These are phyloP conservation scores for Hemileia vastatrix DNA, from an alignment of 1,284 basidiomycete species.

Conservation along the genomic window DNA sequence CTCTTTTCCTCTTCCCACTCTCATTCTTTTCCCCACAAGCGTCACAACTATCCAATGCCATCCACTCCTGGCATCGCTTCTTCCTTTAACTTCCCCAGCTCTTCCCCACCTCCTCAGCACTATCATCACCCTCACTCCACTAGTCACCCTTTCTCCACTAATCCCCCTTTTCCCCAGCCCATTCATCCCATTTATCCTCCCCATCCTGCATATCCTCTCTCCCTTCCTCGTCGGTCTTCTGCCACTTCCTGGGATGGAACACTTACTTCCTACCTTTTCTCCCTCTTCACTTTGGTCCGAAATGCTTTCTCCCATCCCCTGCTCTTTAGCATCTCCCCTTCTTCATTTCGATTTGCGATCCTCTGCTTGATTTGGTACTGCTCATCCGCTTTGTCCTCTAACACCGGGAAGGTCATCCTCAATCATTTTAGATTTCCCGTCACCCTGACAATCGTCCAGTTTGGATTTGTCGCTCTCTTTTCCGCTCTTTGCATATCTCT, in stretches of 20 bases:
- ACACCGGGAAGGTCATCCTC: constrained; percentile 79
- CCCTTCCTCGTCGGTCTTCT: no score
- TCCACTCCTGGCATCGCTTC: constrained; percentile 24
- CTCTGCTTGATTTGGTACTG: constrained; percentile 42
- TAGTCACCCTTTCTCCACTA: not conserved
- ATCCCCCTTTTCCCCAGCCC: not conserved
- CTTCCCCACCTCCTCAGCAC: not conserved
- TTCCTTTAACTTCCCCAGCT: constrained; percentile 2
- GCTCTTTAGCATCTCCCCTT: constrained; percentile 9
- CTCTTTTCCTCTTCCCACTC: not conserved
- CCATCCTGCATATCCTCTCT: not conserved
- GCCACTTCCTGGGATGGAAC: not conserved
- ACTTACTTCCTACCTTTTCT: not conserved
- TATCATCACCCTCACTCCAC: not conserved
- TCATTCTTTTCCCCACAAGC: not conserved
- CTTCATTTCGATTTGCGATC: constrained; percentile 23
- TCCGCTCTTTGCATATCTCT: constrained; percentile 57
- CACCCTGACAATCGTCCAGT: constrained; percentile 94
- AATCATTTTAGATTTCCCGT: constrained; percentile 72
- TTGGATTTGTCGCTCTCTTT: constrained; percentile 80
- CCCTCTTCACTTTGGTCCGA: not conserved
- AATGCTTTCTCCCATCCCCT: not conserved
- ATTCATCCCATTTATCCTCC: not conserved
- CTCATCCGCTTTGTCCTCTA: constrained; percentile 74
- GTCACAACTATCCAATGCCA: constrained; percentile 6